Percentiles rank a stretch among this genome's conserved stretches.
phyloP scores from a whole-genome alignment of 2,329 filamentous ascomycete species.

The Xylariaceae sp. region DNA sequence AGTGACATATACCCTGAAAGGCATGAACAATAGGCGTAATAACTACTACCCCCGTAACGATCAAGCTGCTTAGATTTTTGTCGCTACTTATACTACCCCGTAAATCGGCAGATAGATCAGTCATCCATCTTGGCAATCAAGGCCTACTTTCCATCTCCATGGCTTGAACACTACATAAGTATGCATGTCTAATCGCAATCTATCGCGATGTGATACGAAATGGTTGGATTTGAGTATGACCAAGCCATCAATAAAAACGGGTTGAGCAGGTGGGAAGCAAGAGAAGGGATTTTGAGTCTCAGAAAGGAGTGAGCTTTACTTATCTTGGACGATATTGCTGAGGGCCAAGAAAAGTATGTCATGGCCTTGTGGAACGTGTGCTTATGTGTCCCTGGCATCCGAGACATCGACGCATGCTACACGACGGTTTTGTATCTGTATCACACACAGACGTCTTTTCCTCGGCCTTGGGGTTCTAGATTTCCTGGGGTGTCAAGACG shows the following conservation, averaged over 20 bases:
- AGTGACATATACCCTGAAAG: background rate
- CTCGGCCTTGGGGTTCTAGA: no score
- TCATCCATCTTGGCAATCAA: no score
- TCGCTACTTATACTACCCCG: constrained; percentile 11
- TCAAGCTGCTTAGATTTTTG: background rate
- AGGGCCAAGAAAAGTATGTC: no score
- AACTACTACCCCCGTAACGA: background rate
- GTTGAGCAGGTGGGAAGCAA: constrained; percentile 1
- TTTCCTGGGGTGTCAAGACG: no score
- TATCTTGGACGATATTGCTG: constrained; percentile 3
- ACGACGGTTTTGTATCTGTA: constrained; percentile 22
- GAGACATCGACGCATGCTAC: constrained; percentile 21
- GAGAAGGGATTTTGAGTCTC: constrained; percentile 4
- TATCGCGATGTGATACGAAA: constrained; percentile 6
- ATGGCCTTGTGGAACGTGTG: background rate
- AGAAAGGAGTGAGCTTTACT: constrained; percentile 9
- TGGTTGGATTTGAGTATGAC: constrained; percentile 8
- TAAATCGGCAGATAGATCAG: no score
- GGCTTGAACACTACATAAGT: constrained; percentile 3
- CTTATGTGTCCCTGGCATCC: constrained; percentile 1
- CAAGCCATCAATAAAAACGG: background rate
- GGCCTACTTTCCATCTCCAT: background rate
- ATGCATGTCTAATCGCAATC: constrained; percentile 5
- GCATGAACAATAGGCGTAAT: no score
- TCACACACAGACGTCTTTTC: no score